phyloP scores from a whole-genome alignment of 306 rosid species.

The Datisca glomerata region DNA sequence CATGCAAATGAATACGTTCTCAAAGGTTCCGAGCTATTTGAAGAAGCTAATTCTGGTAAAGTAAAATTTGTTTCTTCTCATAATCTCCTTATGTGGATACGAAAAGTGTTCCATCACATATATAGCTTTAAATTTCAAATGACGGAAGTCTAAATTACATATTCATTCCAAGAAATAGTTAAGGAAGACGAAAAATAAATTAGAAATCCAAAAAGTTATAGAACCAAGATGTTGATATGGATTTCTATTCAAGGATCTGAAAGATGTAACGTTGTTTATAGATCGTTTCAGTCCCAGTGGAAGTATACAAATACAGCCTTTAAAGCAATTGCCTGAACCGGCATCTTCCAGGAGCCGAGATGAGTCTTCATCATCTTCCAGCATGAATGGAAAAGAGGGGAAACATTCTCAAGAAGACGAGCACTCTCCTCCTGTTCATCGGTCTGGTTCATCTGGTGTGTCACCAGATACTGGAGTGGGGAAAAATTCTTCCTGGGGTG shows the following conservation, averaged over 20 bases:
- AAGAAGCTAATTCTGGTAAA: conserved; percentile 64
- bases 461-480: conserved; percentile 52
- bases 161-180: too few species aligned
- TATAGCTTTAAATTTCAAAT: too few species aligned
- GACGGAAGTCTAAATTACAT: too few species aligned
- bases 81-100: too few species aligned
- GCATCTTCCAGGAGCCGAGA: conserved; percentile 54
- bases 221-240: background rate
- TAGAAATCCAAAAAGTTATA: background rate
- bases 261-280: conserved; percentile 17
- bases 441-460: conserved; percentile 35
- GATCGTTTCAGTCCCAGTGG: conserved; percentile 44
- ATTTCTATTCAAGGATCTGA: conserved; percentile 3
- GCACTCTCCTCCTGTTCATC: conserved; percentile 35
- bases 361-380: conserved; percentile 73
- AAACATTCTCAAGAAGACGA: conserved; percentile 67
- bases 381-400: conserved; percentile 60
- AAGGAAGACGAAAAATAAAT: too few species aligned
- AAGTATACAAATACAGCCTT: conserved; percentile 41
- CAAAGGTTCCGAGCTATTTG: conserved; percentile 91
- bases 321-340: conserved; percentile 66
- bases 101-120: too few species aligned
- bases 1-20: conserved; percentile 88
- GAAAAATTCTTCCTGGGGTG: conserved; percentile 37
- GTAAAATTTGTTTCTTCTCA: too few species aligned